A percentile compares a stretch with the other conserved stretches of the same genome.
Conservation (phyloP, 148 eudicot genomes). For the Salicornia ramosissima region DNA sequence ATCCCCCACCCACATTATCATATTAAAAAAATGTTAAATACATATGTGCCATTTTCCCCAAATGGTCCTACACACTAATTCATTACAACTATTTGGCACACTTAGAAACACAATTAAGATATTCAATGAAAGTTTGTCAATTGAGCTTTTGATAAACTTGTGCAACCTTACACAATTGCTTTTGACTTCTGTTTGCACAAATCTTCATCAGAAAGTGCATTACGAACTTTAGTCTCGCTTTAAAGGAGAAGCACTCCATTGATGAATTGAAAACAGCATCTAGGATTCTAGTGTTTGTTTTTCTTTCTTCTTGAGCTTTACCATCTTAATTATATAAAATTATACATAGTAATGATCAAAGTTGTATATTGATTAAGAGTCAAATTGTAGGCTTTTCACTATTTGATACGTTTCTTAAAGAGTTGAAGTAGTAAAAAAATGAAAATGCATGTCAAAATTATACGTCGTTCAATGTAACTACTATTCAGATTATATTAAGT, state of each 20-base stretch:
- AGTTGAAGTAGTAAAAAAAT: too few species aligned
- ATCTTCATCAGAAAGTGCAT: constrained; percentile 7
- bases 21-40: too few species aligned
- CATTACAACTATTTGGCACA: background rate
- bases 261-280: background rate
- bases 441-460: too few species aligned
- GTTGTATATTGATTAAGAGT: too few species aligned
- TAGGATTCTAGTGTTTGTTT: background rate
- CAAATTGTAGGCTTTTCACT: too few species aligned
- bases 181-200: constrained; percentile 3
- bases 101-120: background rate
- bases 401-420: too few species aligned
- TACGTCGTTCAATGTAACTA: too few species aligned
- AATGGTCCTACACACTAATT: background rate
- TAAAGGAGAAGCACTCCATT: background rate
- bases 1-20: too few species aligned
- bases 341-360: too few species aligned
- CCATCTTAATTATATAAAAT: too few species aligned
- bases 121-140: background rate
- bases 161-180: constrained; percentile 1
- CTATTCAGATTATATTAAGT: too few species aligned
- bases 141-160: constrained; percentile 5
- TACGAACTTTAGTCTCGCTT: background rate
- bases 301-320: background rate
- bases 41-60: too few species aligned